Base-by-base conservation (phyloP, 805 yeast species). In the Brettanomyces nanus region DNA sequence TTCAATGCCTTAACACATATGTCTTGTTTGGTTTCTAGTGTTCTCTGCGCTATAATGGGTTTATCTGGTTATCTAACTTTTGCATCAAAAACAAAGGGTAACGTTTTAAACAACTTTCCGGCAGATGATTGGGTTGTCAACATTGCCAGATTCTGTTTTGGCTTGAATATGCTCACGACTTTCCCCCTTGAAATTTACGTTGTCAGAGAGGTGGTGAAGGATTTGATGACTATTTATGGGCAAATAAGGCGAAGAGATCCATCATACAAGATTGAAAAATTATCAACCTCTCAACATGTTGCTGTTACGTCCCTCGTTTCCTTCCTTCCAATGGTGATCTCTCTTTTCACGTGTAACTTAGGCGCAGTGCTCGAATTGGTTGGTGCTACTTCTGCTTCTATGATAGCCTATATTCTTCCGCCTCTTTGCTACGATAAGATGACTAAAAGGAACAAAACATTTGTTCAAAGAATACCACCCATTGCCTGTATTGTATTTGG, bases 171-270 rank as follows among this genome's bases (percentile, higher is more conserved):
- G 96, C 65, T 87, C 35, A 87, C 96, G 0, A 87, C 96, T 0
- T 79, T 84, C 46, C 97, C 97, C 0, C 58, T 89, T 37, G 97
- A 89, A 57, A 74, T 89, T 0, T 89, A 87, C 56, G 97, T 90
- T 2, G 78, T 92, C 23, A 64, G 97, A 45, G 95, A 89, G 47
- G 95, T 89, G 1, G 57, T 85, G n/a, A 71, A 75, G 42, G 94
- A 85, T 47, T 61, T 80, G 53, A 60, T 66, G 50, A 42, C 46
- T 6, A 48, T 55, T 6, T 56, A 55, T 38, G 49, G 54, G 19
- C 42, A 45, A 13, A 9, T 7, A 6, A 19, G 27, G 14, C 37
- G 47, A 27, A 33, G 34, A 18, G 46, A 47, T 17, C 40, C 45
- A 13, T 36, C 39, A 17, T 45, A 33, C 26, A 44, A 40, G 3